A percentile compares a stretch with the other conserved stretches of the same genome.
phyloP scores from a whole-genome alignment of 495 filamentous ascomycete species.

The Aspergillus leporis region DNA sequence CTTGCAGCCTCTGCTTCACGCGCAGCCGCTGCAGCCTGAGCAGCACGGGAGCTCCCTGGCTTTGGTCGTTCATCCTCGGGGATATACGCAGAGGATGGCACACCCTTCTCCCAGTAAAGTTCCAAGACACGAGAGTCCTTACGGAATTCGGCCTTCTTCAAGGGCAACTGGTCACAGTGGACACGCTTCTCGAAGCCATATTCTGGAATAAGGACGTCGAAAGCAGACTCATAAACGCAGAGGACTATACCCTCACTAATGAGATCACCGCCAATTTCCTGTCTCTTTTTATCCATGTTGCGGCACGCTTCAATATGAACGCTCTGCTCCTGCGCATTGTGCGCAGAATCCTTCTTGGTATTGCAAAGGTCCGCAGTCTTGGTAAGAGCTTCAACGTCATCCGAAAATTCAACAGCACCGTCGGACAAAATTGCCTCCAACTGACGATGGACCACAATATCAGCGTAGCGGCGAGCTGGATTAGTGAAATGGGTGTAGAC shows the following conservation, averaged over 20 bases:
- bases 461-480: constrained; percentile 90
- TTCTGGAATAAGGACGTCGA: constrained; percentile 96
- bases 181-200: constrained; percentile 99
- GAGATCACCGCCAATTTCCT: constrained; percentile 83
- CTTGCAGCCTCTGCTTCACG: constrained; percentile 78
- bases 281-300: constrained; percentile 84
- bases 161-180: constrained; percentile 94
- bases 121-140: constrained; percentile 92
- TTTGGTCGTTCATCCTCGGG: constrained; percentile 96
- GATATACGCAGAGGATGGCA: constrained; percentile 92
- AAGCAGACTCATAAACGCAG: constrained; percentile 97
- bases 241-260: constrained; percentile 97
- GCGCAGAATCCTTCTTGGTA: constrained; percentile 98
- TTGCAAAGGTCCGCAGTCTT: constrained; percentile 97
- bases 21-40: constrained; percentile 72
- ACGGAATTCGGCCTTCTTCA: constrained; percentile 98
- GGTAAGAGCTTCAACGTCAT: constrained; percentile 81
- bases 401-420: constrained; percentile 78
- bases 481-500: constrained; percentile 98
- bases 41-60: constrained; percentile 57
- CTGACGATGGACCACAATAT: constrained; percentile 94
- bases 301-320: constrained; percentile 98
- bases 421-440: constrained; percentile 85
- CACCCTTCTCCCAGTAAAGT: constrained; percentile 99
- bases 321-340: constrained; percentile 96